A percentile compares a stretch with the other conserved stretches of the same genome.
Evolutionary conservation across 257 asterid species (phyloP).

Genomic region (Thymus quinquecostatus): DNA sequence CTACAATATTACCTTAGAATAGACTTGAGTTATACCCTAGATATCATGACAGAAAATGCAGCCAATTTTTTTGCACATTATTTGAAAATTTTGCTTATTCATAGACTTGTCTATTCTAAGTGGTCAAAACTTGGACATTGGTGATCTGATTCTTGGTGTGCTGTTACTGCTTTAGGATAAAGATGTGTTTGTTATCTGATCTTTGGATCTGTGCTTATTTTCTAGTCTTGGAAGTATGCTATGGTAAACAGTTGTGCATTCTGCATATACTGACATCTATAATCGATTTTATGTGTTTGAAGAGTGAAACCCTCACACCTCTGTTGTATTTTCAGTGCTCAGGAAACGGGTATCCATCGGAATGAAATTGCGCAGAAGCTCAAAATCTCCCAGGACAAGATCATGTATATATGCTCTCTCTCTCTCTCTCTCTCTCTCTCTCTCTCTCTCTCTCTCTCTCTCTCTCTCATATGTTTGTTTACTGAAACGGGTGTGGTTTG

Average conservation of each 20-base stretch:
- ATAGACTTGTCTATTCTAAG: not conserved
- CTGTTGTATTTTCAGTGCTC: conserved; percentile 49
- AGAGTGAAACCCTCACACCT: not conserved
- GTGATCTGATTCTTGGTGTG: not conserved
- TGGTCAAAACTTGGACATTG: not conserved
- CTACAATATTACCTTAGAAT: not conserved
- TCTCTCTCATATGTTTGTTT: not conserved
- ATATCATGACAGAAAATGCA: not conserved
- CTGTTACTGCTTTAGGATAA: not conserved
- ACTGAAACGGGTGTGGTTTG: not conserved
- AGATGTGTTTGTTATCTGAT: not conserved
- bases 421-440: conserved; percentile 32
- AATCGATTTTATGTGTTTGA: not conserved
- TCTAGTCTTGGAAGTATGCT: not conserved
- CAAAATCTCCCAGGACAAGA: conserved; percentile 65
- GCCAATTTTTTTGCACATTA: not conserved
- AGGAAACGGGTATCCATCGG: conserved; percentile 67
- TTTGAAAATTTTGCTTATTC: not conserved
- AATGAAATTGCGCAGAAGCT: conserved; percentile 71
- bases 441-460: not conserved
- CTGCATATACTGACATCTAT: not conserved
- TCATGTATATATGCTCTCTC: conserved; percentile 52
- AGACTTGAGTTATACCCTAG: not conserved
- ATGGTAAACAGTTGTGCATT: not conserved
- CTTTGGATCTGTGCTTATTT: not conserved